Percentiles rank a stretch among this genome's conserved stretches.
Conservation (phyloP, 768 basidiomycete species). For the Lactarius trivialis region DNA sequence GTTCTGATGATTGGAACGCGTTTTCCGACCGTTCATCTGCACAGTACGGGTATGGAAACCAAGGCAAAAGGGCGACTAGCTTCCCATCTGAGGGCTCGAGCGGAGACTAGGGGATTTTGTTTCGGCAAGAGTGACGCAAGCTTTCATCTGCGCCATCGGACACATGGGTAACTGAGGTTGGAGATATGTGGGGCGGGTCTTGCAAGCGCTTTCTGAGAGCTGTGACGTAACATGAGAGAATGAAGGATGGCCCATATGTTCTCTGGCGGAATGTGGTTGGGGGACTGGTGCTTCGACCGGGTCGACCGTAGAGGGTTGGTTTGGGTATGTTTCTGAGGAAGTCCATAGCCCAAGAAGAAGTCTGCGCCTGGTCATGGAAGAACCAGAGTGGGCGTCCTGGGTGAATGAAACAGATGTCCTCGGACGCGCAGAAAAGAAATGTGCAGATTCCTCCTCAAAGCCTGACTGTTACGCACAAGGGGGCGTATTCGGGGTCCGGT, state of each 20-base stretch:
- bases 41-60: slow-evolving; percentile 23
- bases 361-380: slow-evolving; percentile 24
- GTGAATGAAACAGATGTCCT: slow-evolving; percentile 17
- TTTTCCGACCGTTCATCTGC: slow-evolving; percentile 36
- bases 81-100: slow-evolving; percentile 32
- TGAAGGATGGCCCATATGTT: slow-evolving; percentile 2
- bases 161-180: slow-evolving; percentile 9
- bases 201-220: not conserved
- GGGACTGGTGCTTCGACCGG: not conserved
- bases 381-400: slow-evolving; percentile 20
- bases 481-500: too few relatives aligned
- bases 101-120: slow-evolving; percentile 15
- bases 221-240: slow-evolving; percentile 8
- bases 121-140: slow-evolving; percentile 25
- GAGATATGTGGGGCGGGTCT: not conserved
- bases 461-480: too few relatives aligned
- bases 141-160: slow-evolving; percentile 34
- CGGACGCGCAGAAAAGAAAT: slow-evolving; percentile 48
- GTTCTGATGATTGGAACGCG: slow-evolving; percentile 37
- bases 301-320: slow-evolving; percentile 1
- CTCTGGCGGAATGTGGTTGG: not conserved
- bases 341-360: slow-evolving; percentile 54
- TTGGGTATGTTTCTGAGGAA: slow-evolving; percentile 40
- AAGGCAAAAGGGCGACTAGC: slow-evolving; percentile 31
- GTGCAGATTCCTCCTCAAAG: slow-evolving; percentile 59